A percentile compares a stretch with the other conserved stretches of the same genome.
These are phyloP conservation scores for Rosa rugosa DNA, from an alignment of 306 rosid species.

Conservation along the genomic window DNA sequence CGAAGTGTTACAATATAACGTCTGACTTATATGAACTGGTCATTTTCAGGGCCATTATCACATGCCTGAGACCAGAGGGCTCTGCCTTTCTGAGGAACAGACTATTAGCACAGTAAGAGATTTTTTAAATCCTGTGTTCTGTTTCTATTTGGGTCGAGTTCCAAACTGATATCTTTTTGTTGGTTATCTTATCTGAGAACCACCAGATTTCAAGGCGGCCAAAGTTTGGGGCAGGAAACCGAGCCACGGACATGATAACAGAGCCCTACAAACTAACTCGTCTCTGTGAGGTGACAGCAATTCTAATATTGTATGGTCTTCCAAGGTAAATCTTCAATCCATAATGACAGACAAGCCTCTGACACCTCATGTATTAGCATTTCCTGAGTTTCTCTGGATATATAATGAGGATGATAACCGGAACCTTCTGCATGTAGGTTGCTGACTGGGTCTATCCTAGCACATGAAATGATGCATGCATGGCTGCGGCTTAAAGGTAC, in stretches of 20 bases:
- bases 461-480: slow-evolving; percentile 99
- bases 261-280: slow-evolving; percentile 67
- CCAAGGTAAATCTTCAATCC: slow-evolving; percentile 65
- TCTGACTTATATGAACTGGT: background rate
- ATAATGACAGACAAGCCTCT: background rate
- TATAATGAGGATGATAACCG: slow-evolving; percentile 1
- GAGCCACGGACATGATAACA: slow-evolving; percentile 35
- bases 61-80: slow-evolving; percentile 66
- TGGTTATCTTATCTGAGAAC: background rate
- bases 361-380: background rate
- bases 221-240: slow-evolving; percentile 47
- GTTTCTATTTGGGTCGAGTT: background rate
- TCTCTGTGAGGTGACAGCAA: slow-evolving; percentile 94
- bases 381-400: slow-evolving; percentile 9
- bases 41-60: slow-evolving; percentile 55
- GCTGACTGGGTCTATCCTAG: slow-evolving; percentile 94
- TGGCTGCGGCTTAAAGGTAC: slow-evolving; percentile 94
- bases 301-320: slow-evolving; percentile 85
- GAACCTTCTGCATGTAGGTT: slow-evolving; percentile 45
- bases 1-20: background rate
- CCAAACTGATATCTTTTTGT: background rate
- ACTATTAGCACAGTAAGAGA: slow-evolving; percentile 57
- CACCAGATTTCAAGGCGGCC: slow-evolving; percentile 53
- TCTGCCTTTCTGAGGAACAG: slow-evolving; percentile 72
- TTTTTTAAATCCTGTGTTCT: background rate